phyloP scores from a whole-genome alignment of 164 flowering plant species.

The Chimonanthus praecox region DNA sequence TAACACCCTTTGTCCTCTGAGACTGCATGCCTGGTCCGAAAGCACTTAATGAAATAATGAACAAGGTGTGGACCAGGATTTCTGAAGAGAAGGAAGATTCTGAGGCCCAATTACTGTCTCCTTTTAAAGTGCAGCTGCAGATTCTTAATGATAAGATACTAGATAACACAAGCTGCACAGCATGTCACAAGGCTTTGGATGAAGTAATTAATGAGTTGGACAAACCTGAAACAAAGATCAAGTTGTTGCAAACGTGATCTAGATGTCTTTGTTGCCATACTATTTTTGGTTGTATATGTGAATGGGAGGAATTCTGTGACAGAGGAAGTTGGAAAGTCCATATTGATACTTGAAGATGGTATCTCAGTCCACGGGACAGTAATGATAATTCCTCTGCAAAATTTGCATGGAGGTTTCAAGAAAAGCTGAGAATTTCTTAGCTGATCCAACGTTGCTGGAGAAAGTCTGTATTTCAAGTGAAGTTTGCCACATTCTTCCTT shows the following conservation, averaged over 20 bases:
- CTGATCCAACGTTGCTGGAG: slow-evolving; percentile 14
- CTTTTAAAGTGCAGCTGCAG: neutral
- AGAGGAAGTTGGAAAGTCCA: neutral
- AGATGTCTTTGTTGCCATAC: neutral
- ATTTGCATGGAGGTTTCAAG: slow-evolving; percentile 16
- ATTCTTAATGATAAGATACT: neutral
- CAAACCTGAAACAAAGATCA: slow-evolving; percentile 11
- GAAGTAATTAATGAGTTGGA: slow-evolving; percentile 9
- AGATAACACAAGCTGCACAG: slow-evolving; percentile 9
- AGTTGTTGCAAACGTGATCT: neutral
- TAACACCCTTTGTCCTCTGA: no score
- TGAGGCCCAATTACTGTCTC: neutral
- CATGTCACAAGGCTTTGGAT: slow-evolving; percentile 13
- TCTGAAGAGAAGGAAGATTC: neutral
- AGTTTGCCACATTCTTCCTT: slow-evolving; percentile 16
- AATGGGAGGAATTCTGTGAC: slow-evolving; percentile 5
- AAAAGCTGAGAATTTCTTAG: slow-evolving; percentile 8
- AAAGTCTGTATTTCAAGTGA: slow-evolving; percentile 11
- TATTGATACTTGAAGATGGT: neutral
- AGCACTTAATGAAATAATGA: slow-evolving; percentile 2
- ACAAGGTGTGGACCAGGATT: neutral
- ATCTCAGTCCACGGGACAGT: neutral
- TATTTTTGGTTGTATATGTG: neutral
- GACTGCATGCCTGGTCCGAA: neutral
- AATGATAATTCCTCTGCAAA: slow-evolving; percentile 4